These are phyloP conservation scores for Wickerhamomyces pijperi DNA, from an alignment of 805 yeast genomes.

Conservation along the genomic window DNA sequence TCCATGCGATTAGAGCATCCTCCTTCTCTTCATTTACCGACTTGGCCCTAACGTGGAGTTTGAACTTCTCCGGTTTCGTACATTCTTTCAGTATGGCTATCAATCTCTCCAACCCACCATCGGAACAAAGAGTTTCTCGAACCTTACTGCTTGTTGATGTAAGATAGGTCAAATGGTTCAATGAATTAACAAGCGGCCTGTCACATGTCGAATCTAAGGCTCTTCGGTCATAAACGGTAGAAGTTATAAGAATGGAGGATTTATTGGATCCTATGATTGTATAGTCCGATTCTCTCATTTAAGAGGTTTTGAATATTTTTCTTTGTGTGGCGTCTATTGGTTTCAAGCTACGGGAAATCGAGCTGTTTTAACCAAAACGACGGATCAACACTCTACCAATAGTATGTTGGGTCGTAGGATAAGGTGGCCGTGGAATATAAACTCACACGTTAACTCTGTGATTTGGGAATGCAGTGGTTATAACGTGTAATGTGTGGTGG, in stretches of 20 bases:
- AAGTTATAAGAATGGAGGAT: slow-evolving; percentile 87
- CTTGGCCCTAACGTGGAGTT: slow-evolving; percentile 3
- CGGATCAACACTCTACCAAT: too few relatives aligned
- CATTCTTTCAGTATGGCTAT: slow-evolving; percentile 82
- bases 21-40: slow-evolving; percentile 22
- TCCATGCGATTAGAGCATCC: slow-evolving; percentile 72
- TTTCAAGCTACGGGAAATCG: too few relatives aligned
- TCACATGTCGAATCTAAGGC: slow-evolving; percentile 87
- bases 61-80: slow-evolving; percentile 6
- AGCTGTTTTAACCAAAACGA: too few relatives aligned
- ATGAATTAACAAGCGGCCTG: slow-evolving; percentile 81
- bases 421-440: too few relatives aligned
- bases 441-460: too few relatives aligned
- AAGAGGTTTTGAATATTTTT: too few relatives aligned
- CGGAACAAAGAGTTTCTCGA: slow-evolving; percentile 77
- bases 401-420: too few relatives aligned
- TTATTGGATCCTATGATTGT: slow-evolving; percentile 66
- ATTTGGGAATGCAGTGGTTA: too few relatives aligned
- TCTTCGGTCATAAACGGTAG: slow-evolving; percentile 81
- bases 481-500: too few relatives aligned
- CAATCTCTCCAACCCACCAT: slow-evolving; percentile 86
- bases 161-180: slow-evolving; percentile 80
- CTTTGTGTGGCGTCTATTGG: too few relatives aligned
- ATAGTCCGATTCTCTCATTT: slow-evolving; percentile 85
- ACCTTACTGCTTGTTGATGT: slow-evolving; percentile 82